A percentile compares a stretch with the other conserved stretches of the same genome.
Evolutionary conservation across 108 stramenopile species (phyloP).

Genomic region (Nitzschia sp.): DNA sequence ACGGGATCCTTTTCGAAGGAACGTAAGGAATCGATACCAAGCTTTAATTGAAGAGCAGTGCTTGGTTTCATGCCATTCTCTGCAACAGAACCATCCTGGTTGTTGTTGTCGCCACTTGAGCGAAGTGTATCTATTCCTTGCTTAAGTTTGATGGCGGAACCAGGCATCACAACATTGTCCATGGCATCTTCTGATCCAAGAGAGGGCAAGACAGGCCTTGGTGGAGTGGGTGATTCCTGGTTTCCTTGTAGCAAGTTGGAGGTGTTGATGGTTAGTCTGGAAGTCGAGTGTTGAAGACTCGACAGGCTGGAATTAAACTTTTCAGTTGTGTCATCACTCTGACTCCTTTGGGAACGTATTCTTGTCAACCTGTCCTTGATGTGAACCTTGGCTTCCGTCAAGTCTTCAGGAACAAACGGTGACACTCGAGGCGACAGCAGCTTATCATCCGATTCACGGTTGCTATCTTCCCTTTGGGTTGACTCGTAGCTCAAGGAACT

Average conservation of each 20-base stretch:
- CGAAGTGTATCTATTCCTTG: constrained; percentile 19
- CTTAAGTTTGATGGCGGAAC: constrained; percentile 19
- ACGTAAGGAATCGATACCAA: too few species aligned
- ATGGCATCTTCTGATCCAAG: constrained; percentile 8
- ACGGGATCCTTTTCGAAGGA: too few species aligned
- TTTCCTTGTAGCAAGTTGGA: constrained; percentile 1
- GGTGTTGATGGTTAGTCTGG: background rate
- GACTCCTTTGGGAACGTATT: background rate
- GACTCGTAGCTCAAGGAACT: constrained; percentile 12
- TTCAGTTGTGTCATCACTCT: background rate
- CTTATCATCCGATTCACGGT: constrained; percentile 3
- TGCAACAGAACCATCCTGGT: background rate
- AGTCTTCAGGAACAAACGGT: background rate
- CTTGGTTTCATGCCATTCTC: background rate
- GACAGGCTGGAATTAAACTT: background rate
- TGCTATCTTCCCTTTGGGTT: constrained; percentile 3
- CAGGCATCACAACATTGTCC: background rate
- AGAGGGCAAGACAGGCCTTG: constrained; percentile 10
- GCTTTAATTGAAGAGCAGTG: background rate
- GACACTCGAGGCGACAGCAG: background rate
- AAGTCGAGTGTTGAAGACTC: background rate
- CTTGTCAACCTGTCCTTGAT: constrained; percentile 11
- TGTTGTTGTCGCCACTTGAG: background rate
- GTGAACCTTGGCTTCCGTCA: background rate
- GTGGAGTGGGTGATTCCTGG: background rate